Evolutionary conservation across 352 stramenopile species (phyloP), one percentile per base, ranked within the genome.

Genomic region (Phytophthora ramorum): DNA sequence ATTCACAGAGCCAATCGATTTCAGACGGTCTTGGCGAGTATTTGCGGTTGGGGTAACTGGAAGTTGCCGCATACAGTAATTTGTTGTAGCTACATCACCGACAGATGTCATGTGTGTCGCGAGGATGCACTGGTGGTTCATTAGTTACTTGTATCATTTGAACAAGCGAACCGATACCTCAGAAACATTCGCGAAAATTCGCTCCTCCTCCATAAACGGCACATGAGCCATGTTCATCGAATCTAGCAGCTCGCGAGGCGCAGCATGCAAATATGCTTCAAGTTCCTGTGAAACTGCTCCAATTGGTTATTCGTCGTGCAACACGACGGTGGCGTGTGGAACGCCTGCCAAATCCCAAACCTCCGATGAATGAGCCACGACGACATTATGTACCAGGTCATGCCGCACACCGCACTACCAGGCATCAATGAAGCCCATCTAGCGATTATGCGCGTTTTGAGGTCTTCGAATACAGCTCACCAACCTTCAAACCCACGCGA

Each of bases 391-490:
- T 41, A 41, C 34, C 6, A 8, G 10, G 7, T 38, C 34, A 38
- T 34, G 28, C 32, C 10, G 32, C 10, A 37, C 7, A 13, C 32
- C 7, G 32, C 32, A 37, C 7, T 37, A 14, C 32, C 32, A 37
- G 32, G 32, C 32, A 37, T 37, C 32, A 37, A 37, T 13, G 32
- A 2, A 13, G 7, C 10, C 32, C 32, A 37, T 37, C 32, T 37
- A 37, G 32, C 32, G 64, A 79, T 7, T 68, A 61, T 40, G 92
- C 69, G n/a, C 90, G 24, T 28, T 5, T 28, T 28, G 3, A 28
- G 24, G 24, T 28, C 24, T 28, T 28, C 24, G 5, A 28, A 28
- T 28, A 28, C 24, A 28, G 24, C 24, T 28, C 24, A n/a, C n/a
- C n/a, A n/a, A n/a, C n/a, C n/a, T n/a, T n/a, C n/a, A n/a, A n/a